These are phyloP conservation scores for Volvox reticuliferus DNA, from an alignment of 139 green algal species.

Conservation along the genomic window DNA sequence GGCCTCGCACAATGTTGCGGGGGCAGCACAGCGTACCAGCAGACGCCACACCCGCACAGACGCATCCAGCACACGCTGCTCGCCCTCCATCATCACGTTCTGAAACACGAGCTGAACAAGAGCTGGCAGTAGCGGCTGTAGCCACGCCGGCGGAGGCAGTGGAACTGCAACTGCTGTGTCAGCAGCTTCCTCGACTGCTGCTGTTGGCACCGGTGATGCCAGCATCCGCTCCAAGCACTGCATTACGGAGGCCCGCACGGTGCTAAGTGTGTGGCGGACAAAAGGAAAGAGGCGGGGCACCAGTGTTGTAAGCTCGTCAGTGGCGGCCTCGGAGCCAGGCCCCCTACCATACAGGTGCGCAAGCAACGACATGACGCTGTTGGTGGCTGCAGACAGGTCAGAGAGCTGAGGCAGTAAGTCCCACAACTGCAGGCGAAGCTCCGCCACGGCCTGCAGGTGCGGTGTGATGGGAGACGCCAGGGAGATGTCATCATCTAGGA, in stretches of 20 bases:
- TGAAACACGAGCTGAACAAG: conserved; percentile 81
- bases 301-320: conserved; percentile 23
- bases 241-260: conserved; percentile 80
- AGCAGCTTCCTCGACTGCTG: neutral
- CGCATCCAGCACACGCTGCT: conserved; percentile 59
- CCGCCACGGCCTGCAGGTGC: conserved; percentile 19
- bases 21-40: conserved; percentile 62
- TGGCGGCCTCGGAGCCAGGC: neutral
- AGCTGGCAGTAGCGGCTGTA: conserved; percentile 59
- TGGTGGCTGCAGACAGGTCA: conserved; percentile 86
- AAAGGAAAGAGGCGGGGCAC: conserved; percentile 73
- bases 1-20: neutral
- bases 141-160: conserved; percentile 49
- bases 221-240: conserved; percentile 75
- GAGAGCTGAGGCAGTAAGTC: conserved; percentile 83
- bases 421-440: conserved; percentile 79
- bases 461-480: too few species aligned
- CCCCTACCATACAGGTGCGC: conserved; percentile 71
- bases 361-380: conserved; percentile 84
- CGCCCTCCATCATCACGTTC: conserved; percentile 82
- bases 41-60: conserved; percentile 71
- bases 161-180: neutral
- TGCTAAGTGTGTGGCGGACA: conserved; percentile 80
- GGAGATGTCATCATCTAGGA: too few species aligned
- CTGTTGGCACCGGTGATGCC: neutral